These are phyloP conservation scores for Nigrospora osmanthi DNA, from an alignment of 2,329 filamentous ascomycete species.

Conservation along the genomic window DNA sequence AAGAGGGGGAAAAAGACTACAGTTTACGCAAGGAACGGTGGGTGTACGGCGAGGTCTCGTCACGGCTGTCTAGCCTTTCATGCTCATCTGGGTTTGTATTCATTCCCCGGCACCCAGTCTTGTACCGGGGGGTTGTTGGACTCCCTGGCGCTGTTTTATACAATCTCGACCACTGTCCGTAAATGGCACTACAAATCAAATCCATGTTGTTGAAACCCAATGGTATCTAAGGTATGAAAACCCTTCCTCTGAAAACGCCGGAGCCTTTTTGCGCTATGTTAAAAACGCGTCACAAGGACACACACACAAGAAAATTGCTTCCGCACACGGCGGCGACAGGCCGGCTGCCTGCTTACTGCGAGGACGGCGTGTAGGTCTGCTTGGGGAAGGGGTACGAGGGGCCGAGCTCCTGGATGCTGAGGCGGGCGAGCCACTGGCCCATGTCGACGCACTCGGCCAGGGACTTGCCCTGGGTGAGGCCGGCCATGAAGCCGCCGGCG, in stretches of 20 bases:
- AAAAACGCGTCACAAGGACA: background rate
- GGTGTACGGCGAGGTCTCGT: too few relatives aligned
- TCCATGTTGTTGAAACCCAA: constrained; percentile 2
- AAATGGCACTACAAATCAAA: too few relatives aligned
- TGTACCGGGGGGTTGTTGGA: too few relatives aligned
- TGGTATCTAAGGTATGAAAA: background rate
- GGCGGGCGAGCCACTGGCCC: constrained; percentile 91
- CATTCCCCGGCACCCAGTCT: too few relatives aligned
- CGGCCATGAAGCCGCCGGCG: constrained; percentile 87
- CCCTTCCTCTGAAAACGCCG: constrained; percentile 1
- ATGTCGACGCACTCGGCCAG: constrained; percentile 77
- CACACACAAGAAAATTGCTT: background rate
- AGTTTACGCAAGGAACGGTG: too few relatives aligned
- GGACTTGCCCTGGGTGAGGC: constrained; percentile 75
- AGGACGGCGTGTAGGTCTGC: constrained; percentile 60
- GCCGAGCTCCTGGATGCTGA: constrained; percentile 92
- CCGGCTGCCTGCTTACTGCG: constrained; percentile 14
- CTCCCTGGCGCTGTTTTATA: too few relatives aligned
- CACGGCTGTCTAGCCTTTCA: too few relatives aligned
- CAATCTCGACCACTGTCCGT: too few relatives aligned
- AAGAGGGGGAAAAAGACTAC: too few relatives aligned
- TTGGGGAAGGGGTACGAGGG: constrained; percentile 87
- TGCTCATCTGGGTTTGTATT: too few relatives aligned
- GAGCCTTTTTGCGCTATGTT: constrained; percentile 3
- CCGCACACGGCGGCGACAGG: background rate